Evolutionary conservation across 306 rosid genomes (phyloP).

Genomic region (Boehmeria nivea): DNA sequence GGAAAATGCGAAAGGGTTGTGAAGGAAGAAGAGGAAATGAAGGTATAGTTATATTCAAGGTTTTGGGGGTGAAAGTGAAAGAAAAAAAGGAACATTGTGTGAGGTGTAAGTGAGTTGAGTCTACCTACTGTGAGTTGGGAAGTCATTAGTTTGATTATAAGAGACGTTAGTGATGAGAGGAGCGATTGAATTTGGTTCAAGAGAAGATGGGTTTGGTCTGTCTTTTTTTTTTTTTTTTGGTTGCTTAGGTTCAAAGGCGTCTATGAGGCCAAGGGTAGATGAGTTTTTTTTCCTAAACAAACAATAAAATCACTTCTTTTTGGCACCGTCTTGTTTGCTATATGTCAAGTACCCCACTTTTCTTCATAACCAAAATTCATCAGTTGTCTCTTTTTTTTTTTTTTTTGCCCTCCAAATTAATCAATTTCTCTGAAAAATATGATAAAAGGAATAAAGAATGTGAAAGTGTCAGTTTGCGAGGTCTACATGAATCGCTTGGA

Average conservation of each 20-base stretch:
- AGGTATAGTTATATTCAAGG: slow-evolving; percentile 42
- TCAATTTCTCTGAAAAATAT: too few relatives aligned
- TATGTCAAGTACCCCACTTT: background rate
- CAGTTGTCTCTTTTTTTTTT: too few relatives aligned
- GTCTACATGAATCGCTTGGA: too few relatives aligned
- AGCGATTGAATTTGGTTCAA: slow-evolving; percentile 8
- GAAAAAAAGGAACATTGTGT: background rate
- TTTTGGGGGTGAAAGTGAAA: slow-evolving; percentile 5
- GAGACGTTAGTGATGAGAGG: slow-evolving; percentile 40
- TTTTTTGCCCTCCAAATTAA: too few relatives aligned
- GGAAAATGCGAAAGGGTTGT: background rate
- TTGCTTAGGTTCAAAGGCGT: slow-evolving; percentile 51
- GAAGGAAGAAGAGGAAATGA: slow-evolving; percentile 15
- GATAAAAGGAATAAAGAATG: too few relatives aligned
- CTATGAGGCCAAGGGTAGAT: slow-evolving; percentile 18
- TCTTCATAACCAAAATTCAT: too few relatives aligned
- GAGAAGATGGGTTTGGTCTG: slow-evolving; percentile 20
- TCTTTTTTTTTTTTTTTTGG: slow-evolving; percentile 28
- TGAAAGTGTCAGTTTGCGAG: too few relatives aligned
- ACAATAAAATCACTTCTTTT: too few relatives aligned
- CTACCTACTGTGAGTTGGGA: slow-evolving; percentile 85
- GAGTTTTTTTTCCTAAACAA: background rate
- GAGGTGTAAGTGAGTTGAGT: slow-evolving; percentile 23
- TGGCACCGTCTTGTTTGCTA: background rate
- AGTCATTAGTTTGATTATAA: slow-evolving; percentile 69